Percentiles rank a stretch among this genome's conserved stretches.
These are phyloP conservation scores for Austroboletus niveus DNA, from an alignment of 1,284 basidiomycete genomes.

Conservation along the genomic window DNA sequence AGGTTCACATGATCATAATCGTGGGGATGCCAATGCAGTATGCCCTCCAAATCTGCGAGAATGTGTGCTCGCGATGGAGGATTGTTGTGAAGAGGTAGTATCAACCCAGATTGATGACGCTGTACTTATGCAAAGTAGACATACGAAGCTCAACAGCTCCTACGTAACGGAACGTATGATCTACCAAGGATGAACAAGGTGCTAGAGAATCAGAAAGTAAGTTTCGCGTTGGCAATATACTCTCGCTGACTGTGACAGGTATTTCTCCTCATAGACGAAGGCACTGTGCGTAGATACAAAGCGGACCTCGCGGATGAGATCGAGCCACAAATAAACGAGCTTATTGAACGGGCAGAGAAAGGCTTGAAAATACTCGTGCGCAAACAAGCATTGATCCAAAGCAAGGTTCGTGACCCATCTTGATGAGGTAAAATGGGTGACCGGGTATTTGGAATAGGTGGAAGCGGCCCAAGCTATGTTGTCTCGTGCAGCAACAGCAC, in stretches of 20 bases:
- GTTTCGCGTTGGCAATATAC: constrained; percentile 7
- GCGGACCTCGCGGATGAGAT: constrained; percentile 71
- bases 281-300: constrained; percentile 66
- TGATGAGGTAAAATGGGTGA: neutral
- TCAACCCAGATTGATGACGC: neutral
- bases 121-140: constrained; percentile 39
- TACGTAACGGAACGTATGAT: constrained; percentile 67
- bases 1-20: constrained; percentile 55
- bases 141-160: constrained; percentile 63
- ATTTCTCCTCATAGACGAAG: constrained; percentile 68
- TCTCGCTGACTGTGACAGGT: constrained; percentile 38
- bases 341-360: constrained; percentile 67
- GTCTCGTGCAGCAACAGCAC: constrained; percentile 43
- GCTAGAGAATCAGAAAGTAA: constrained; percentile 60
- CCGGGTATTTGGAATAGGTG: constrained; percentile 37
- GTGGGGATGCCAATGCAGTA: constrained; percentile 56
- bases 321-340: constrained; percentile 72
- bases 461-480: constrained; percentile 46
- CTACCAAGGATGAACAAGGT: constrained; percentile 65
- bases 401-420: constrained; percentile 45
- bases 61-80: constrained; percentile 70
- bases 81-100: constrained; percentile 68
- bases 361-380: constrained; percentile 58
- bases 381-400: constrained; percentile 55
- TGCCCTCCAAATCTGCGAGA: constrained; percentile 70